Conservation (phyloP, 2,329 filamentous ascomycete species). For the Coleophoma crateriformis region DNA sequence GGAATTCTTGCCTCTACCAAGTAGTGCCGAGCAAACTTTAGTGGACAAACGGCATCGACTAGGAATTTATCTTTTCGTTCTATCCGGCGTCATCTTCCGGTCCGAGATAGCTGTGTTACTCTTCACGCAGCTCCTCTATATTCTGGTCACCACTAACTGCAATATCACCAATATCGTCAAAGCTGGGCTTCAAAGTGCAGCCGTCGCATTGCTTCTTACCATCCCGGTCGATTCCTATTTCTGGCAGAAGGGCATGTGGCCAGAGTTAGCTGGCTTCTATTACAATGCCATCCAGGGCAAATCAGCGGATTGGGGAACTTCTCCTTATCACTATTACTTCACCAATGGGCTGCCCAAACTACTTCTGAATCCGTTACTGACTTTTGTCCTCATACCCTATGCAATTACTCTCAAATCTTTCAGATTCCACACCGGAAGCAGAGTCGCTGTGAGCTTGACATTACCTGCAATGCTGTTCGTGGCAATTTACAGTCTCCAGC, state of each 20-base stretch:
- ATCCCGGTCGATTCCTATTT: conserved; percentile 85
- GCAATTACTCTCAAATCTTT: conserved; percentile 25
- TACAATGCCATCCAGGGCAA: conserved; percentile 86
- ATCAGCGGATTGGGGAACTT: conserved; percentile 81
- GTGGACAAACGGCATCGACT: conserved; percentile 47
- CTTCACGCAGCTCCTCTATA: conserved; percentile 56
- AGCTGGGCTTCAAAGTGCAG: conserved; percentile 59
- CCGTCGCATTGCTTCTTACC: conserved; percentile 63
- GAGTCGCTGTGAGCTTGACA: conserved; percentile 43
- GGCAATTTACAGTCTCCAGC: conserved; percentile 76
- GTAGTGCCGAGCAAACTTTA: conserved; percentile 24
- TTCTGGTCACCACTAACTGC: conserved; percentile 51
- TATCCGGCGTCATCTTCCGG: conserved; percentile 80
- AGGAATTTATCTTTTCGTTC: conserved; percentile 69
- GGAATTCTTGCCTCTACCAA: conserved; percentile 36
- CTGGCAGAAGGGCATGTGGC: conserved; percentile 86
- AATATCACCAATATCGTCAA: conserved; percentile 53
- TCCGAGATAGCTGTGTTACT: conserved; percentile 84
- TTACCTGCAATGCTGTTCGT: conserved; percentile 69
- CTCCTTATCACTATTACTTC: conserved; percentile 84
- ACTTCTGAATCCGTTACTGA: conserved; percentile 71
- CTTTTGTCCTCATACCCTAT: conserved; percentile 44
- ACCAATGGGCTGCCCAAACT: conserved; percentile 74
- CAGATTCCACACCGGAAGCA: conserved; percentile 33
- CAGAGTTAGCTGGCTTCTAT: conserved; percentile 82